Percentiles rank a stretch among this genome's conserved stretches.
Evolutionary conservation across 2,329 filamentous ascomycete species (phyloP).

Genomic region (Fusarium papillatum): DNA sequence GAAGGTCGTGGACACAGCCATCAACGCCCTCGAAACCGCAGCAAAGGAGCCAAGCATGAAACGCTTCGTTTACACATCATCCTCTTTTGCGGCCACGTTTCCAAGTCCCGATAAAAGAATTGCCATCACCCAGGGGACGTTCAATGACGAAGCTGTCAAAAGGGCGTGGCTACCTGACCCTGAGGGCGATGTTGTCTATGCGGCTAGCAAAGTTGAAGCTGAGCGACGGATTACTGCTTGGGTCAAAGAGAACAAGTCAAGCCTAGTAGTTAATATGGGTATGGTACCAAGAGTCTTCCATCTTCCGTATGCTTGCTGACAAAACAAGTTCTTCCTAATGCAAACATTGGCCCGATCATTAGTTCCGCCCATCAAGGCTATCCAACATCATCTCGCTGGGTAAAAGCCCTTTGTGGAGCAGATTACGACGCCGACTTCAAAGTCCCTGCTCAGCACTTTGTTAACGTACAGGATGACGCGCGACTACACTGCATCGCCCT

Average conservation of each 20-base stretch:
- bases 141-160: background rate
- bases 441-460: background rate
- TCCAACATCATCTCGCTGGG: conserved; percentile 2
- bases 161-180: background rate
- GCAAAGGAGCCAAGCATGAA: background rate
- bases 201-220: background rate
- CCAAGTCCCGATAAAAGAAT: background rate
- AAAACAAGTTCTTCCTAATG: background rate
- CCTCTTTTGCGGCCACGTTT: background rate
- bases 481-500: background rate
- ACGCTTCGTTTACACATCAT: background rate
- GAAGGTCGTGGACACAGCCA: background rate
- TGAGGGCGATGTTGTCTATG: background rate
- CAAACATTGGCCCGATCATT: background rate
- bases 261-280: background rate
- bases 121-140: background rate
- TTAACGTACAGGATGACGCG: background rate
- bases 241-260: background rate
- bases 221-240: background rate
- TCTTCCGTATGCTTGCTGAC: background rate
- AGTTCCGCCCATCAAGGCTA: conserved; percentile 1
- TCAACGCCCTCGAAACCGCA: background rate
- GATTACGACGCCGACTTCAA: background rate
- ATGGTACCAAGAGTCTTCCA: background rate
- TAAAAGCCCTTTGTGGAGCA: background rate